Evolutionary conservation across 2,329 filamentous ascomycete species (phyloP).

Genomic region (Fusarium chaquense): DNA sequence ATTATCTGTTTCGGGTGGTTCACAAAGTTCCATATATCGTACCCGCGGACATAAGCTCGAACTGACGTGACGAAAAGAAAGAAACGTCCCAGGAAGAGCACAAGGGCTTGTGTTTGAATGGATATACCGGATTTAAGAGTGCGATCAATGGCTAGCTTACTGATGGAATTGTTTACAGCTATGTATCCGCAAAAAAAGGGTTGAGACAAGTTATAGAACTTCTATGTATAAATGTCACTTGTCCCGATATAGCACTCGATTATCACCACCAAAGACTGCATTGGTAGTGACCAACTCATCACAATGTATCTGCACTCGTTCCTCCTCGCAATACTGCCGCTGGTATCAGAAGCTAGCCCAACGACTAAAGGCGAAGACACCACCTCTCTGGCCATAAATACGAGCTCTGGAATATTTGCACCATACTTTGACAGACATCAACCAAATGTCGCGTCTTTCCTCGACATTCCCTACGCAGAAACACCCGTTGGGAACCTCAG

Average conservation of each 20-base stretch:
- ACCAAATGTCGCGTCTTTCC: slow-evolving; percentile 27
- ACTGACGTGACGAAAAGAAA: background rate
- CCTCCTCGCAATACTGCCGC: background rate
- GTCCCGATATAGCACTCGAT: background rate
- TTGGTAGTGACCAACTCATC: background rate
- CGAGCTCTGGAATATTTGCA: slow-evolving; percentile 32
- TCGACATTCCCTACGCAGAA: slow-evolving; percentile 37
- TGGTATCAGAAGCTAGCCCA: background rate
- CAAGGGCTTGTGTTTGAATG: background rate
- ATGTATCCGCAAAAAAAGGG: no score
- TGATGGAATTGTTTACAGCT: background rate
- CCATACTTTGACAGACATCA: slow-evolving; percentile 14
- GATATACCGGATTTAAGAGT: slow-evolving; percentile 23
- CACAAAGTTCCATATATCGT: background rate
- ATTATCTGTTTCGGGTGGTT: background rate
- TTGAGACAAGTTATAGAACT: rapidly evolving
- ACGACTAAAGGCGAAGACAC: rapidly evolving
- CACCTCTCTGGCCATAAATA: slow-evolving; percentile 6
- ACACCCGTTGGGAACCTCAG: slow-evolving; percentile 22
- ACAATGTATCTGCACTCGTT: slow-evolving; percentile 4
- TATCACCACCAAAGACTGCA: no score
- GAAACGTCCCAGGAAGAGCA: rapidly evolving
- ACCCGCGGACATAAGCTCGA: background rate
- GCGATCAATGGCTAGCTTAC: background rate
- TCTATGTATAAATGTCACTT: background rate